Conservation (phyloP, 1,284 basidiomycete genomes). For the Cryptococcus hybrid region DNA sequence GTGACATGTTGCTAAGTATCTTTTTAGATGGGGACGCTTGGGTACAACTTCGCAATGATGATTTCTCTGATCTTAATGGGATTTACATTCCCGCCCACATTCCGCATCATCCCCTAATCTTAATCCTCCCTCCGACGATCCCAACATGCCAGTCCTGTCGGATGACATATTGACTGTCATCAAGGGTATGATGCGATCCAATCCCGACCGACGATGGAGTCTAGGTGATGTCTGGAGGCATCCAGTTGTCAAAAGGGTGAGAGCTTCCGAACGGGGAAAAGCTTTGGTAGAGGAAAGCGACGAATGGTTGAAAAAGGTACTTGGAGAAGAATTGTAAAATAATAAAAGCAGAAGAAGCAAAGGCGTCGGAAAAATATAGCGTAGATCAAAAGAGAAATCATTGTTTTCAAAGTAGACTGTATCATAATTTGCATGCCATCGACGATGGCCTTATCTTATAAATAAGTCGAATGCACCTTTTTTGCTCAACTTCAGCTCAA, state of each 20-base stretch:
- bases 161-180: constrained; percentile 65
- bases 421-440: background rate
- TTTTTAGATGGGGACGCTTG: constrained; percentile 64
- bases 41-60: constrained; percentile 87
- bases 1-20: background rate
- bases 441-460: background rate
- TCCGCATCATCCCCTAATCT: constrained; percentile 4
- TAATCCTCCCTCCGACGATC: constrained; percentile 2
- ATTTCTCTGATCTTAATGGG: constrained; percentile 80
- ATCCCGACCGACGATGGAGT: constrained; percentile 61
- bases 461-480: background rate
- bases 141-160: constrained; percentile 53
- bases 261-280: constrained; percentile 29
- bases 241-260: constrained; percentile 61
- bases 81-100: constrained; percentile 30
- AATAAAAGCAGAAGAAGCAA: constrained; percentile 11
- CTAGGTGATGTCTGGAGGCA: constrained; percentile 60
- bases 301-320: constrained; percentile 21
- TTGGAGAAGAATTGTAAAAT: constrained; percentile 12
- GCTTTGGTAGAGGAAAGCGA: constrained; percentile 14
- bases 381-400: background rate
- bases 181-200: constrained; percentile 71
- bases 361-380: background rate
- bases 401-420: background rate
- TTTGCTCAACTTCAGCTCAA: background rate